Percentiles rank a stretch among this genome's conserved stretches.
phyloP scores from a whole-genome alignment of 2,329 filamentous ascomycete genomes.

The Pyricularia pennisetigena region DNA sequence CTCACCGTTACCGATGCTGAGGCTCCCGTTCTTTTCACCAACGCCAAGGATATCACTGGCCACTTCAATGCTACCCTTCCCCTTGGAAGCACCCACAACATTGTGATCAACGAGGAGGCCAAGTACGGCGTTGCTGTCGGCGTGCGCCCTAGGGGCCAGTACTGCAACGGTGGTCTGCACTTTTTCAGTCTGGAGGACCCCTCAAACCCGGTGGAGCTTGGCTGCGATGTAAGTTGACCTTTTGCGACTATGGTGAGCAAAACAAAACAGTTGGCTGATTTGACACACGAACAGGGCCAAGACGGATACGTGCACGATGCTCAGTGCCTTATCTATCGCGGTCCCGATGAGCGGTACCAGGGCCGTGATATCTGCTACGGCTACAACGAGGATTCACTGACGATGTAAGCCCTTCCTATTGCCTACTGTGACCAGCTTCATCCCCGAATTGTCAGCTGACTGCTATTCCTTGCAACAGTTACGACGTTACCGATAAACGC shows the following conservation, averaged over 20 bases:
- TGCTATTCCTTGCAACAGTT: background rate
- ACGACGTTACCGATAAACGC: background rate
- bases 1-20: slow-evolving; percentile 30
- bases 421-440: background rate
- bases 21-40: slow-evolving; percentile 12
- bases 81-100: slow-evolving; percentile 4
- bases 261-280: background rate
- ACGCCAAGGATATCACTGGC: slow-evolving; percentile 1
- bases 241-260: background rate
- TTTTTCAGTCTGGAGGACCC: slow-evolving; percentile 47
- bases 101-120: slow-evolving; percentile 13
- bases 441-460: background rate
- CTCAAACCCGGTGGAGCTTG: slow-evolving; percentile 39
- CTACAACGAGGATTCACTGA: slow-evolving; percentile 42
- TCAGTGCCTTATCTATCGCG: slow-evolving; percentile 44
- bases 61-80: slow-evolving; percentile 2
- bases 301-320: slow-evolving; percentile 40
- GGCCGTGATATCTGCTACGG: slow-evolving; percentile 45
- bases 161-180: slow-evolving; percentile 44
- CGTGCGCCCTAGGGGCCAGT: slow-evolving; percentile 25
- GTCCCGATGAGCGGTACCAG: slow-evolving; percentile 35
- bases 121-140: slow-evolving; percentile 29
- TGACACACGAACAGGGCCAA: background rate
- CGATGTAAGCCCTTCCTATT: slow-evolving; percentile 20
- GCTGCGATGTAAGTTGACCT: slow-evolving; percentile 30